These are phyloP conservation scores for Phalaenopsis aphrodite DNA, from an alignment of 106 monocot genomes.

Conservation along the genomic window DNA sequence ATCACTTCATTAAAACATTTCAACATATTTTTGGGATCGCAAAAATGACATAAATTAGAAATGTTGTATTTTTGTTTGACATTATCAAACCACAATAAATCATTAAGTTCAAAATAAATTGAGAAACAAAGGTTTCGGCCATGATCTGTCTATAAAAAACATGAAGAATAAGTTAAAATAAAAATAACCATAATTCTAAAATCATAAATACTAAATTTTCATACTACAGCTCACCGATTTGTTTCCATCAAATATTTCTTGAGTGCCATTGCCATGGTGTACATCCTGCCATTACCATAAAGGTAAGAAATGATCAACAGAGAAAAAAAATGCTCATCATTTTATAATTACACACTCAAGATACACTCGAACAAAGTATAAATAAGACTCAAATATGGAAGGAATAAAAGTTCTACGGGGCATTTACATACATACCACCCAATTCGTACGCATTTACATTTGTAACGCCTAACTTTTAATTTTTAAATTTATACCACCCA, in stretches of 20 bases:
- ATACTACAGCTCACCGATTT: conserved; percentile 58
- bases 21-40: background rate
- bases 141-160: background rate
- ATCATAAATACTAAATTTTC: background rate
- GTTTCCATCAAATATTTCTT: conserved; percentile 88
- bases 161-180: background rate
- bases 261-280: conserved; percentile 99
- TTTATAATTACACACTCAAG: background rate
- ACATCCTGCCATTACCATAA: conserved; percentile 66
- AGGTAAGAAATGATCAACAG: background rate
- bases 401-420: no score
- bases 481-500: no score
- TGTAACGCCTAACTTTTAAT: no score
- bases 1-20: background rate
- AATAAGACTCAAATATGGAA: background rate
- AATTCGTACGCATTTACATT: no score
- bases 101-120: background rate
- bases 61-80: background rate
- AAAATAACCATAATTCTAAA: background rate
- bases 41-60: background rate
- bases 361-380: background rate
- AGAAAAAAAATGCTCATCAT: background rate
- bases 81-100: background rate
- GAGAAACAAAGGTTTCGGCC: background rate
- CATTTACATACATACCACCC: no score